A percentile compares a stretch with the other conserved stretches of the same genome.
These are phyloP conservation scores for Prosopis cineraria DNA, from an alignment of 306 rosid species.

Conservation along the genomic window DNA sequence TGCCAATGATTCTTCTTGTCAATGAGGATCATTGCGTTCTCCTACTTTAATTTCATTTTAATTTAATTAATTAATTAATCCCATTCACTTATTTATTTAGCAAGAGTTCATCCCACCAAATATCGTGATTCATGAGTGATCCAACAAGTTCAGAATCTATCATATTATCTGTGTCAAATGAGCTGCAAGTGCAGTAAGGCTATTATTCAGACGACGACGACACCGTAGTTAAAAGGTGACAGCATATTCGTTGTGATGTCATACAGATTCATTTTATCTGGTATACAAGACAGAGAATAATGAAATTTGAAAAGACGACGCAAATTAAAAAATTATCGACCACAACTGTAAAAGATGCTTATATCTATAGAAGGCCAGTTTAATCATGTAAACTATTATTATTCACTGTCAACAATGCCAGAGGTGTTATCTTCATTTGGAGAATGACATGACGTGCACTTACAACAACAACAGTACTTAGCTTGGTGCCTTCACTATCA, in stretches of 20 bases:
- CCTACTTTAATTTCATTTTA: neutral
- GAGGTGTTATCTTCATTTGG: conserved; percentile 6
- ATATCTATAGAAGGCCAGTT: neutral
- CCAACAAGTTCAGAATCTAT: no score
- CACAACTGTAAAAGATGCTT: neutral
- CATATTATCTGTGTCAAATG: neutral
- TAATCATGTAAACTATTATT: neutral
- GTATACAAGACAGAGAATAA: neutral
- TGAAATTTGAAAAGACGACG: neutral
- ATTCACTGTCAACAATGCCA: neutral
- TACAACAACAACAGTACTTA: neutral
- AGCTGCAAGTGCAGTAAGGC: neutral
- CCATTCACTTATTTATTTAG: neutral
- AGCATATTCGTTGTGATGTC: neutral
- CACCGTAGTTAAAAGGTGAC: neutral
- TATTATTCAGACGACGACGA: no score
- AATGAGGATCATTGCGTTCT: conserved; percentile 1
- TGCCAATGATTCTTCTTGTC: conserved; percentile 38
- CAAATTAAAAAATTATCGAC: neutral
- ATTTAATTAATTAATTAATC: neutral
- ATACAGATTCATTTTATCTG: neutral
- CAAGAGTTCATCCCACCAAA: neutral
- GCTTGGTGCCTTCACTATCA: neutral
- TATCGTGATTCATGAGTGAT: neutral
- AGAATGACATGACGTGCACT: conserved; percentile 35